Evolutionary conservation across 345 rosid species (phyloP).

Genomic region (Crucihimalaya himalaica): DNA sequence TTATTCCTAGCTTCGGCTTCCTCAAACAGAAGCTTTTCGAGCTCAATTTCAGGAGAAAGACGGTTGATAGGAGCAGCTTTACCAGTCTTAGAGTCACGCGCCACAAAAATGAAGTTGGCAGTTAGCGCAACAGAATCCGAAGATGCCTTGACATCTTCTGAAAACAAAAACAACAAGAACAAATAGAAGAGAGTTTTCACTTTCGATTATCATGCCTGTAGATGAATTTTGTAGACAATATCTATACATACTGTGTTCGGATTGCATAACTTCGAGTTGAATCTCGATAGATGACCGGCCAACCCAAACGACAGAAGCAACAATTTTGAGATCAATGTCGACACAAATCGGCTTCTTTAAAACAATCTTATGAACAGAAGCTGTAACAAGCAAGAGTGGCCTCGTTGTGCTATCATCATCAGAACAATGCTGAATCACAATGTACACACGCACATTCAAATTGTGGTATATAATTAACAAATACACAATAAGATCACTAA

Average conservation of each 20-base stretch:
- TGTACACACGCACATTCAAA: background rate
- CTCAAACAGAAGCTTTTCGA: slow-evolving; percentile 58
- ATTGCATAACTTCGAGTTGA: slow-evolving; percentile 75
- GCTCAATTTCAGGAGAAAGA: slow-evolving; percentile 67
- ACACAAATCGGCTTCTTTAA: slow-evolving; percentile 76
- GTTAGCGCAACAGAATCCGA: slow-evolving; percentile 56
- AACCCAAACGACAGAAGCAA: slow-evolving; percentile 83
- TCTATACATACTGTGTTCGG: slow-evolving; percentile 22
- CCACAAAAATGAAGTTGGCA: slow-evolving; percentile 84
- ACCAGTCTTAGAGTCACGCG: slow-evolving; percentile 76
- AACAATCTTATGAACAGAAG: slow-evolving; percentile 83
- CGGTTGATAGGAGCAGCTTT: slow-evolving; percentile 75
- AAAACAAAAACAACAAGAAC: slow-evolving; percentile 17
- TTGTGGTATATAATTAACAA: background rate
- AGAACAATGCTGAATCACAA: slow-evolving; percentile 63
- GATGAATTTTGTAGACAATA: background rate
- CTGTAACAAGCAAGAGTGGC: slow-evolving; percentile 82
- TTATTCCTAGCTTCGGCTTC: slow-evolving; percentile 79
- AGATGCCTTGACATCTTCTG: slow-evolving; percentile 51
- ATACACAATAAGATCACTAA: background rate
- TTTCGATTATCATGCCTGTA: background rate
- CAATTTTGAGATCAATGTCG: slow-evolving; percentile 63
- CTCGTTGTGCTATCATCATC: slow-evolving; percentile 80
- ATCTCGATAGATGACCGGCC: slow-evolving; percentile 85
- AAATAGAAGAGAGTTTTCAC: background rate